Conservation (phyloP, 2,329 filamentous ascomycete genomes). For the Thermochaetoides dissita region DNA sequence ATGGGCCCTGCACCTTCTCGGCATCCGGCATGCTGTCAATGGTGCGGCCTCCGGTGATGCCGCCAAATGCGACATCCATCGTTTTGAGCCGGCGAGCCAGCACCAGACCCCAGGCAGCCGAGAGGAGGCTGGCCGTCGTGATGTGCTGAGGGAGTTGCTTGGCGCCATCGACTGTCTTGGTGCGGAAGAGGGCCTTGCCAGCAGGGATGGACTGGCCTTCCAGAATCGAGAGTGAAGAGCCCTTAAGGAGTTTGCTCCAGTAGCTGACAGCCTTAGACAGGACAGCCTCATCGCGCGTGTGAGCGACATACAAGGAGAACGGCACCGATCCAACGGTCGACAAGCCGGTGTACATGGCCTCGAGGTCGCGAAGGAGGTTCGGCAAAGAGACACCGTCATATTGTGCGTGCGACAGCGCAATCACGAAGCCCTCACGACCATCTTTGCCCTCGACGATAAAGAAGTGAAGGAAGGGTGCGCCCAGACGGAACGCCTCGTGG, state of each 20-base stretch:
- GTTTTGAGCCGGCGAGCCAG: slow-evolving; percentile 40
- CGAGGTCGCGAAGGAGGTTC: slow-evolving; percentile 44
- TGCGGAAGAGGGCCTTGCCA: slow-evolving; percentile 11
- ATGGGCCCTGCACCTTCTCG: slow-evolving; percentile 47
- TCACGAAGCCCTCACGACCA: slow-evolving; percentile 29
- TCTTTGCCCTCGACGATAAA: slow-evolving; percentile 28
- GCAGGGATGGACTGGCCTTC: slow-evolving; percentile 18
- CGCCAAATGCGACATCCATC: slow-evolving; percentile 49
- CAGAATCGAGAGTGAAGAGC: slow-evolving; percentile 33
- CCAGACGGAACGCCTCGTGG: slow-evolving; percentile 33
- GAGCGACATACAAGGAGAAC: slow-evolving; percentile 33
- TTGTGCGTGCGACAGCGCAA: slow-evolving; percentile 54
- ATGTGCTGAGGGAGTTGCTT: slow-evolving; percentile 33
- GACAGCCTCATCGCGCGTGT: slow-evolving; percentile 24
- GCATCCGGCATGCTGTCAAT: slow-evolving; percentile 35
- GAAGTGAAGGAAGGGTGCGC: slow-evolving; percentile 46
- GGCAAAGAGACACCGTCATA: slow-evolving; percentile 56
- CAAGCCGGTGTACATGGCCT: slow-evolving; percentile 29
- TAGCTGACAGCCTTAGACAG: slow-evolving; percentile 31
- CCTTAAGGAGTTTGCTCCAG: slow-evolving; percentile 44
- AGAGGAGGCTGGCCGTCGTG: slow-evolving; percentile 51
- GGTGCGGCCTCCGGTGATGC: slow-evolving; percentile 51
- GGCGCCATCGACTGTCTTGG: slow-evolving; percentile 28
- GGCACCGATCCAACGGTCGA: slow-evolving; percentile 21
- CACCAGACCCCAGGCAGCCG: slow-evolving; percentile 52